Base-by-base conservation (phyloP, 2,329 filamentous ascomycete genomes). In the Venturia effusa region DNA sequence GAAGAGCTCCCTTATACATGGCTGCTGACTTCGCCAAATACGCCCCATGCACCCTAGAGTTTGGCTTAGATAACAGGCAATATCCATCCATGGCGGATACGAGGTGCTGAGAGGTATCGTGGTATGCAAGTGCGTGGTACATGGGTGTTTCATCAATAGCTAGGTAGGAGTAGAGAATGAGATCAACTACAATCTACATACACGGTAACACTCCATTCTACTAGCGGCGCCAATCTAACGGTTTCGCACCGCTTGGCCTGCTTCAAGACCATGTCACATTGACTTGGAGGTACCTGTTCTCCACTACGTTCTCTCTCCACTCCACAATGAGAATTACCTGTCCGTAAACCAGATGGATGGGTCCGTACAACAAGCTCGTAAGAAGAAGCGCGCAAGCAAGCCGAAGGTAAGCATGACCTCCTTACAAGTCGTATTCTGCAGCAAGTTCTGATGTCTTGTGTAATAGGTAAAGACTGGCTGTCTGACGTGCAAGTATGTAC, bases 401-500 rank as follows among this genome's bases (percentile, higher is more conserved):
- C 51, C 62, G 27, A 64, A 64, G 40, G 63, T 64, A 17, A 55
- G 24, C 4, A 27, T 30, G 4, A 32, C 19, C 48, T 30, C 19
- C 27, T 1, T 30, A 2, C 10, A 15, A 2, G 37, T 39, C 10
- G 37, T 27, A 4, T 10, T 55, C 4, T 55, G 27, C 24, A 32
- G 19, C 27, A 32, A 39, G 24, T 8, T 55, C 48, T 48, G 32
- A 32, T 17, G 4, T 5, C 19, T 24, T 55, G 24, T 30, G 17
- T 24, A 27, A 32, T 19, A 32, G 24, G 48, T 55, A 40, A 61
- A 34, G 48, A 65, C 64, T 11, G 64, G 64, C 7, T 65, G 64
- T n/a, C n/a, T 60, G 6, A 65, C 64, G 24, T 65, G 64, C 64
- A 62, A 63, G 60, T 40, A 57, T 37, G 41, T 10, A n/a, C 5